These are phyloP conservation scores for Volvariella volvacea DNA, from an alignment of 1,284 basidiomycete genomes.

Conservation along the genomic window DNA sequence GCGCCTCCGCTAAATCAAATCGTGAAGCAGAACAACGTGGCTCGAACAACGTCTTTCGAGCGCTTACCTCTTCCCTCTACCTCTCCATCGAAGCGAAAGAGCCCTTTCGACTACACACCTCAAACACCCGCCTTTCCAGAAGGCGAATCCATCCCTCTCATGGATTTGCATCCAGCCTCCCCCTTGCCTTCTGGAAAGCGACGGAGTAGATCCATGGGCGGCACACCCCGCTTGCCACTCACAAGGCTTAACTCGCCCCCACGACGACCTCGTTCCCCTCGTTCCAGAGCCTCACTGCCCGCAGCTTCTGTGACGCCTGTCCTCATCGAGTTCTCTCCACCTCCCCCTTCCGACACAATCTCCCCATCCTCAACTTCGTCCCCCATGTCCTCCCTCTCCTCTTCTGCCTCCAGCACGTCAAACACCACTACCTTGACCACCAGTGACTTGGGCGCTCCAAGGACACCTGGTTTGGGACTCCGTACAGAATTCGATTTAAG, in stretches of 20 bases:
- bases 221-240: not conserved
- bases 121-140: not conserved
- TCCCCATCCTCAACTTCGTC: not conserved
- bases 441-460: not conserved
- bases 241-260: not conserved
- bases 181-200: not conserved
- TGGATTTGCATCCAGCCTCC: constrained; percentile 1
- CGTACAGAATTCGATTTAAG: not conserved
- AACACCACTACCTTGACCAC: not conserved
- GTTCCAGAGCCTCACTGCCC: not conserved
- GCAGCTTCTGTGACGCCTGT: not conserved
- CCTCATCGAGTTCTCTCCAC: not conserved
- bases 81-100: not conserved
- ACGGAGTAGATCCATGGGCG: not conserved
- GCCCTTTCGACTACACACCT: too few species aligned
- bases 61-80: not conserved
- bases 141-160: not conserved
- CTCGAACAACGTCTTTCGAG: not conserved
- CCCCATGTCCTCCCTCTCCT: not conserved
- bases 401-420: not conserved
- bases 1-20: not conserved
- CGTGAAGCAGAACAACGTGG: not conserved
- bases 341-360: not conserved
- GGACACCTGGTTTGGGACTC: not conserved
- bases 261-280: not conserved